Evolutionary conservation across 1,284 basidiomycete genomes (phyloP).

Genomic region (Leccinum pseudoinsigne): DNA sequence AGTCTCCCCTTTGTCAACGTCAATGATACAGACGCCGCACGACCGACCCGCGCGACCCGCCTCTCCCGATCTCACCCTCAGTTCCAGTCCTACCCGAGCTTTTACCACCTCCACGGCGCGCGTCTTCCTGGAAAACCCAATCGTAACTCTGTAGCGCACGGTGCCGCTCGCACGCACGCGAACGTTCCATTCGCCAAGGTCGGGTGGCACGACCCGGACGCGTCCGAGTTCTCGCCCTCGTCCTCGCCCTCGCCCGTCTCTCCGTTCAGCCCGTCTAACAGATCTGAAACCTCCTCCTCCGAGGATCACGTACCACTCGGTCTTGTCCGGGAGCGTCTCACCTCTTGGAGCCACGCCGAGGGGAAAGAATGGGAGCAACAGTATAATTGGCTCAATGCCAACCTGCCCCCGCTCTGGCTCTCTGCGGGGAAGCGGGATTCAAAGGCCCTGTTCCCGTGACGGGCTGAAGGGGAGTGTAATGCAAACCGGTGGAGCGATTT

Average conservation of each 20-base stretch:
- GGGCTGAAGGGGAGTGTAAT: not conserved
- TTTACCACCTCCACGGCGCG: slow-evolving; percentile 21
- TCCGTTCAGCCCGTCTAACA: slow-evolving; percentile 22
- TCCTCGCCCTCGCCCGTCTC: slow-evolving; percentile 15
- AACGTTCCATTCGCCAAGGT: not conserved
- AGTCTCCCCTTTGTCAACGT: slow-evolving; percentile 1
- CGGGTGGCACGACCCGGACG: slow-evolving; percentile 20
- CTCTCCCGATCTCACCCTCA: slow-evolving; percentile 4
- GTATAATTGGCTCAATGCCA: not conserved
- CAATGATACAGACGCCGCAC: not conserved
- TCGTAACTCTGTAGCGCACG: not conserved
- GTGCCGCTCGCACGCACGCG: slow-evolving; percentile 6
- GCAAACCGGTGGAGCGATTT: not conserved
- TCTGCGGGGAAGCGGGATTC: not conserved
- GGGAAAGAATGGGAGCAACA: not conserved
- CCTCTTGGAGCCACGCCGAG: not conserved
- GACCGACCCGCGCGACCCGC: not conserved
- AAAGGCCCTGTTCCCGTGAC: not conserved
- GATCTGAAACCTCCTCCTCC: slow-evolving; percentile 9
- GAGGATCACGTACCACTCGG: slow-evolving; percentile 25
- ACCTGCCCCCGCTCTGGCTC: not conserved
- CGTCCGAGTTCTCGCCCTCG: slow-evolving; percentile 4
- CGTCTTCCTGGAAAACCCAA: slow-evolving; percentile 22
- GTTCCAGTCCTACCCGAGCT: slow-evolving; percentile 20
- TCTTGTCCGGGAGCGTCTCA: not conserved